A percentile compares a stretch with the other conserved stretches of the same genome.
phyloP scores from a whole-genome alignment of 2,329 filamentous ascomycete genomes.

The Pyrenophora teres region DNA sequence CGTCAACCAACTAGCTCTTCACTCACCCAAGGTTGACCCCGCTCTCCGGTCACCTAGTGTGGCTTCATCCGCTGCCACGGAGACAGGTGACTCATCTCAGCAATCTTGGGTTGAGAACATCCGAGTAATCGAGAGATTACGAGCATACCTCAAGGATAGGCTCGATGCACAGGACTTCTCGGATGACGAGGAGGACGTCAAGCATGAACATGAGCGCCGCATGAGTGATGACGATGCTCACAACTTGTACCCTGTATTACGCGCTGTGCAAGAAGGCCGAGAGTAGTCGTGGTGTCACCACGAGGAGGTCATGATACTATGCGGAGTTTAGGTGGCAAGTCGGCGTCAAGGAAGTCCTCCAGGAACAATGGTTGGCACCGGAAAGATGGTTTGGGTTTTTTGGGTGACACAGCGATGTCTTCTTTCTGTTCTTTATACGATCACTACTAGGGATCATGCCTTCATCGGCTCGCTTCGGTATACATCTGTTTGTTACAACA shows the following conservation, averaged over 20 bases:
- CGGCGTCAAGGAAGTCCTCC: conserved; percentile 23
- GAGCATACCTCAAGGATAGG: conserved; percentile 61
- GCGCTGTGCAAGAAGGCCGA: conserved; percentile 47
- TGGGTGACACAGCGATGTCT: conserved; percentile 15
- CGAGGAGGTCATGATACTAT: conserved; percentile 8
- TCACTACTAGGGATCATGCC: conserved; percentile 13
- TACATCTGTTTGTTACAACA: conserved; percentile 15
- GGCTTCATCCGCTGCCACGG: conserved; percentile 42
- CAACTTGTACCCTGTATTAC: conserved; percentile 49
- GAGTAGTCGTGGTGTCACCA: conserved; percentile 28
- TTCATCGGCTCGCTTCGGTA: conserved; percentile 10
- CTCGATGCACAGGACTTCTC: conserved; percentile 58
- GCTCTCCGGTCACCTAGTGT: conserved; percentile 47
- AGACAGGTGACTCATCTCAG: conserved; percentile 48
- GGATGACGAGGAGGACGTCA: conserved; percentile 41
- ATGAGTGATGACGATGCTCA: conserved; percentile 48
- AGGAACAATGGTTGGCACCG: conserved; percentile 1
- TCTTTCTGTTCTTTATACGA: conserved; percentile 10
- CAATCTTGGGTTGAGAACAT: conserved; percentile 67
- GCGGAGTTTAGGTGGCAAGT: conserved; percentile 18
- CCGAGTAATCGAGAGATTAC: conserved; percentile 64
- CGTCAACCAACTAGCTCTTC: conserved; percentile 46
- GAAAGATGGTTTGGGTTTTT: conserved; percentile 10
- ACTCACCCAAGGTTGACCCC: conserved; percentile 49
- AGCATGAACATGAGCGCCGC: conserved; percentile 32